These are phyloP conservation scores for Cutaneotrichosporon cutaneum DNA, from an alignment of 1,284 basidiomycete species.

Conservation along the genomic window DNA sequence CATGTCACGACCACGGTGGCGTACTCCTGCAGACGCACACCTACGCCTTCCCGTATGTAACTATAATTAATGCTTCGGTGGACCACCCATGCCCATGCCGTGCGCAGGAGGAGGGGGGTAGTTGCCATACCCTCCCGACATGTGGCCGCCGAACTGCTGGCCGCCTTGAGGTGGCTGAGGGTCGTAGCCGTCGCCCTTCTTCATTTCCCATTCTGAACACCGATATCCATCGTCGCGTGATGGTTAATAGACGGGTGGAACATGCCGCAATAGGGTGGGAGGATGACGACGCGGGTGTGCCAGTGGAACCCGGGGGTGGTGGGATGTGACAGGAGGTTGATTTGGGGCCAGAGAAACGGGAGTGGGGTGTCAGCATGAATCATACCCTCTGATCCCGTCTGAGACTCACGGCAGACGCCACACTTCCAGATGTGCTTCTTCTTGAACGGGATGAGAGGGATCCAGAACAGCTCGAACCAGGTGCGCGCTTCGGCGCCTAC, in stretches of 20 bases:
- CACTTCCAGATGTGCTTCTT: constrained; percentile 47
- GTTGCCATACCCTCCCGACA: constrained; percentile 3
- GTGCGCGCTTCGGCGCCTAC: constrained; percentile 35
- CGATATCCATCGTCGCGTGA: background rate
- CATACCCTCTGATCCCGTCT: background rate
- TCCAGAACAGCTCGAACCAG: constrained; percentile 51
- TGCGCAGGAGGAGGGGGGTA: constrained; percentile 19
- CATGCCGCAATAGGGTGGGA: background rate
- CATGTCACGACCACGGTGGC: background rate
- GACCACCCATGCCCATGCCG: constrained; percentile 3
- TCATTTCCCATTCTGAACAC: constrained; percentile 23
- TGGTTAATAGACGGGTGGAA: background rate
- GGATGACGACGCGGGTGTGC: background rate
- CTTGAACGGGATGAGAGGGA: constrained; percentile 46
- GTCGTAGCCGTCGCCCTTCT: constrained; percentile 29
- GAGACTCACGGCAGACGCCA: constrained; percentile 44
- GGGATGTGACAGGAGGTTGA: background rate
- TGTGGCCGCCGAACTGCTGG: constrained; percentile 26
- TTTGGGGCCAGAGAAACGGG: background rate
- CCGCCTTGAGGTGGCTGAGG: constrained; percentile 17
- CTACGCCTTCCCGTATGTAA: background rate
- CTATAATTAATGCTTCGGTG: constrained; percentile 14
- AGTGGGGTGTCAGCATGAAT: background rate
- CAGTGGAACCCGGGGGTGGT: background rate
- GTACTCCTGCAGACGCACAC: no score